Conservation (phyloP, 352 stramenopile genomes). For the Phytophthora megakarya region DNA sequence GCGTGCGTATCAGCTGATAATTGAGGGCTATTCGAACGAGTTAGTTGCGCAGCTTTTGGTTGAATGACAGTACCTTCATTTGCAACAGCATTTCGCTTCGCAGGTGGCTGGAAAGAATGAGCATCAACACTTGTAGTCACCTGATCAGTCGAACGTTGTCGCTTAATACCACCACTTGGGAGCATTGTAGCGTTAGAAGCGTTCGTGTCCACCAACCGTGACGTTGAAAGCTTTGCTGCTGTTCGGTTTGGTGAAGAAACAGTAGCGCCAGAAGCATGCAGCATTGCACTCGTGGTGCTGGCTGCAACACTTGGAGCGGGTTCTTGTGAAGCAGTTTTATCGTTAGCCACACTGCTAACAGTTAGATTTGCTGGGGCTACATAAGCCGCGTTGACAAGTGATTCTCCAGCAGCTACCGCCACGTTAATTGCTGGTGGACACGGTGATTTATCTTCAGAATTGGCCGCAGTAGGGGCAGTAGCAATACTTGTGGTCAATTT, state of each 20-base stretch:
- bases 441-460: conserved; percentile 1
- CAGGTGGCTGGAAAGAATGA: conserved; percentile 10
- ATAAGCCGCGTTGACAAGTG: too few species aligned
- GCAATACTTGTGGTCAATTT: neutral
- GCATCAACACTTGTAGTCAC: neutral
- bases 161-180: conserved; percentile 17
- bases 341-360: neutral
- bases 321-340: neutral
- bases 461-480: neutral
- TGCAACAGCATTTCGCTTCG: conserved; percentile 2
- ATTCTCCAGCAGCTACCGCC: too few species aligned
- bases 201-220: neutral
- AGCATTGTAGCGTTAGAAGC: neutral
- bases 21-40: neutral
- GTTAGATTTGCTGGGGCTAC: neutral
- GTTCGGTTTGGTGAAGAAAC: neutral
- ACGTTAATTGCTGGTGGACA: too few species aligned
- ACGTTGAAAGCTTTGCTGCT: neutral
- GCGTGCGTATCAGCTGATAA: neutral
- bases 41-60: neutral
- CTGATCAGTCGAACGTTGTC: conserved; percentile 9
- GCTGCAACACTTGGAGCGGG: neutral
- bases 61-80: neutral
- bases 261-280: neutral
- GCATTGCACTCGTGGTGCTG: neutral